phyloP scores from a whole-genome alignment of 176 grass and related monocot genomes.

The Aechmea fasciata region DNA sequence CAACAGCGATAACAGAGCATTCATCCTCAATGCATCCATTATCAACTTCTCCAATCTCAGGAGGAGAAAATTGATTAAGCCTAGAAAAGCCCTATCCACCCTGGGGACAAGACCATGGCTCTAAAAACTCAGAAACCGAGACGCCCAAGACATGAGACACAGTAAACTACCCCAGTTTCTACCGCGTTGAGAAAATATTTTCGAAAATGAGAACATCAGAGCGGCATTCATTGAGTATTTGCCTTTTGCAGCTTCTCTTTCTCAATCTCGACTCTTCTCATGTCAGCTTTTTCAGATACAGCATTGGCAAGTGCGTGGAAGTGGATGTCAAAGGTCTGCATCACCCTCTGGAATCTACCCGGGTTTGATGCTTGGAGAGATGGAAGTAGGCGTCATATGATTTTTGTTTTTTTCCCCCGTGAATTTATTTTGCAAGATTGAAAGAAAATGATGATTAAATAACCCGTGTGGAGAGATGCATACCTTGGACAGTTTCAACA shows the following conservation, averaged over 20 bases:
- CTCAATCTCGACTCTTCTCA: conserved; percentile 63
- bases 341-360: conserved; percentile 57
- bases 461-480: neutral
- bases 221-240: conserved; percentile 19
- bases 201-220: conserved; percentile 25
- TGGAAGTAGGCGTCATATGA: conserved; percentile 13
- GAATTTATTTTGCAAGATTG: neutral
- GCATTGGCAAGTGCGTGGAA: conserved; percentile 71
- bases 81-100: conserved; percentile 16
- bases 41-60: conserved; percentile 12
- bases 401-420: neutral
- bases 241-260: conserved; percentile 70
- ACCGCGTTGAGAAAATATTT: conserved; percentile 1
- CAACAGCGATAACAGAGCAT: conserved; percentile 7
- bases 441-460: neutral
- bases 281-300: conserved; percentile 65
- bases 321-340: conserved; percentile 70
- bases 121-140: conserved; percentile 21
- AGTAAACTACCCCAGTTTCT: neutral
- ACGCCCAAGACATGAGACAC: conserved; percentile 15
- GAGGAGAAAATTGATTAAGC: conserved; percentile 15
- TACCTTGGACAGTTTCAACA: conserved; percentile 78
- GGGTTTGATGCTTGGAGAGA: conserved; percentile 56
- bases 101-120: conserved; percentile 17
- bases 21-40: conserved; percentile 10